Evolutionary conservation across 2,329 filamentous ascomycete species (phyloP).

Genomic region (Tolypocladium paradoxum): DNA sequence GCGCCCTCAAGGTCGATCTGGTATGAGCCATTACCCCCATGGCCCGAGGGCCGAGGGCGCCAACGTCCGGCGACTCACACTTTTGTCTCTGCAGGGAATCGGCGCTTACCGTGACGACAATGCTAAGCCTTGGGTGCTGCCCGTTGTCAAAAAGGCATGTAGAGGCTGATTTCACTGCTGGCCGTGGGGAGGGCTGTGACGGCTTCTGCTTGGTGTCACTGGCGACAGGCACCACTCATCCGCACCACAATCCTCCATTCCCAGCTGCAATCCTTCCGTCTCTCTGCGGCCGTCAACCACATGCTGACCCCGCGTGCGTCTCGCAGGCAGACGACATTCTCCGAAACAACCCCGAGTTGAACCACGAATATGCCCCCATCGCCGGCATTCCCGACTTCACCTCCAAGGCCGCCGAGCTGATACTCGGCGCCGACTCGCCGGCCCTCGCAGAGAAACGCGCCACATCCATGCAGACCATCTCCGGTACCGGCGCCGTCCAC

Average conservation of each 20-base stretch:
- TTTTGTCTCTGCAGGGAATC: conserved; percentile 45
- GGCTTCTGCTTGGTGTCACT: not conserved
- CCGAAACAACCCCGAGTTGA: conserved; percentile 76
- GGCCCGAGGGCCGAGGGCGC: not conserved
- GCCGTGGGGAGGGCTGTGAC: not conserved
- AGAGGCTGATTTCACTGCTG: not conserved
- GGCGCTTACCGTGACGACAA: conserved; percentile 92
- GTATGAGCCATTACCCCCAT: conserved; percentile 41
- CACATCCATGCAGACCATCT: conserved; percentile 85
- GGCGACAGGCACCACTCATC: not conserved
- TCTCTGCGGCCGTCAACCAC: not conserved
- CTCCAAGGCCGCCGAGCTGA: conserved; percentile 79
- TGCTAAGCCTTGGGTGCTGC: conserved; percentile 94
- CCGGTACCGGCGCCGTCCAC: conserved; percentile 90
- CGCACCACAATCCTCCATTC: not conserved
- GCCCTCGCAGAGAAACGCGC: conserved; percentile 76
- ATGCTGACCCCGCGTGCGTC: conserved; percentile 6
- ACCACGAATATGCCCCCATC: conserved; percentile 98
- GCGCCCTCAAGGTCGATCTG: conserved; percentile 79
- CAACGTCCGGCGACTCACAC: not conserved
- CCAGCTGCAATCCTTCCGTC: conserved; percentile 4
- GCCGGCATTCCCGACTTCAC: conserved; percentile 80
- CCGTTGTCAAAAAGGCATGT: conserved; percentile 86
- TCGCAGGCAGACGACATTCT: conserved; percentile 79
- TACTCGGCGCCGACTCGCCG: conserved; percentile 69